Conservation (phyloP, 768 basidiomycete genomes). For the Podaxis sp. region DNA sequence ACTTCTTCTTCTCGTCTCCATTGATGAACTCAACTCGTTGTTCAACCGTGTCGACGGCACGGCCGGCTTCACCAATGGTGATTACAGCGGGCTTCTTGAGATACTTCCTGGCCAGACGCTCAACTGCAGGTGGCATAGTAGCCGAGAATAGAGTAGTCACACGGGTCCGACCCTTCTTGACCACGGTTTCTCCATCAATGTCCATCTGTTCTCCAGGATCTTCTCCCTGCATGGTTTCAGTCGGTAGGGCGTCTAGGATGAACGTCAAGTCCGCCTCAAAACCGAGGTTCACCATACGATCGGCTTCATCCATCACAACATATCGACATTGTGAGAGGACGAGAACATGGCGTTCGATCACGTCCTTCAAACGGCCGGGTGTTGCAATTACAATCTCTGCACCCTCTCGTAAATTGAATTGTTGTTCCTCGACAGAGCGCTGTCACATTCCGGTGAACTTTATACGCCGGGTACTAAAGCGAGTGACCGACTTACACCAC, state of each 20-base stretch:
- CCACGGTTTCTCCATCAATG: constrained; percentile 64
- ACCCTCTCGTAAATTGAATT: constrained; percentile 96
- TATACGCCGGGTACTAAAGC: not conserved
- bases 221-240: constrained; percentile 86
- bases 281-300: constrained; percentile 97
- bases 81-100: constrained; percentile 90
- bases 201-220: constrained; percentile 76
- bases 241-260: constrained; percentile 90
- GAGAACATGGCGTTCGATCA: constrained; percentile 92
- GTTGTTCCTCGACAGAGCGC: constrained; percentile 95
- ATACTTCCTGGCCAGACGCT: constrained; percentile 92
- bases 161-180: constrained; percentile 75
- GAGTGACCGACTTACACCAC: constrained; percentile 62
- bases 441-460: constrained; percentile 26
- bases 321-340: constrained; percentile 97
- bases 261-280: constrained; percentile 94
- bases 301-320: constrained; percentile 99
- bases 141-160: constrained; percentile 98
- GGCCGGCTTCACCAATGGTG: constrained; percentile 96
- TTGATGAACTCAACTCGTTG: constrained; percentile 91
- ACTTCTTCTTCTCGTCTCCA: constrained; percentile 98
- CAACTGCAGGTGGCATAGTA: constrained; percentile 98
- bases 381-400: constrained; percentile 99
- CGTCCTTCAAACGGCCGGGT: constrained; percentile 96
- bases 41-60: constrained; percentile 97